Base-by-base conservation (phyloP, 495 filamentous ascomycete species). In the Lasiosphaeriaceae sp. region DNA sequence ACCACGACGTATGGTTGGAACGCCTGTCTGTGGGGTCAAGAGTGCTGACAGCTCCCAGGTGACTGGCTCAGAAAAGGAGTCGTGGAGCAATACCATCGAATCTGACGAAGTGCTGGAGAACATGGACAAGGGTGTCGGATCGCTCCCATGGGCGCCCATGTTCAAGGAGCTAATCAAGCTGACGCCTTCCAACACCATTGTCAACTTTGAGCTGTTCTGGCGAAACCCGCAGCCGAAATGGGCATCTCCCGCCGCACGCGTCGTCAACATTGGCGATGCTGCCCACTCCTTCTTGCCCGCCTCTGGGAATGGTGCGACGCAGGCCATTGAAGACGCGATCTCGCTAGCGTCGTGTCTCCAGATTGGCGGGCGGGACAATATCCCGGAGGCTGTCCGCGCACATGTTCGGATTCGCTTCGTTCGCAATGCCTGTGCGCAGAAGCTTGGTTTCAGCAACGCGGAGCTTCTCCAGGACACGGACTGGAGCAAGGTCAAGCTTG, bases 251-350 rank as follows among this genome's bases (percentile, higher is more conserved):
- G 74, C 76, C 4, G 82, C 75, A n/a, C 79, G 79, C 11, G 82
- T 87, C 3, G 76, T 82, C 35, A 74, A 85, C 44, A 72, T 89
- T 45, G 87, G 86, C 20, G 87, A 89, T 56, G 77, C 83, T 0
- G 86, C 87, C 12, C 87, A 90, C 69, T 82, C 86, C 16, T 88
- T 87, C 66, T 71, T 89, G 11, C 86, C 86, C 0, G 83, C 85
- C 1, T 84, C 80, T 1, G 80, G 79, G 9, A 84, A 87, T 56
- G 87, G 86, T 3, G 86, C 83, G 7, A 87, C 84, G 6, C 86
- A 87, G 61, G 86, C 87, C 0, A 82, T 90, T 55, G 87, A 90
- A 57, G 87, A 89, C 60, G 86, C 79, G 17, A 76, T 86, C 39
- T 82, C 80, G 1, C 65, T 90, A 2, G 85, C 86, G 2, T 74